Percentiles rank a stretch among this genome's conserved stretches.
Conservation (phyloP, 257 asterid species). For the Capsicum chinense region DNA sequence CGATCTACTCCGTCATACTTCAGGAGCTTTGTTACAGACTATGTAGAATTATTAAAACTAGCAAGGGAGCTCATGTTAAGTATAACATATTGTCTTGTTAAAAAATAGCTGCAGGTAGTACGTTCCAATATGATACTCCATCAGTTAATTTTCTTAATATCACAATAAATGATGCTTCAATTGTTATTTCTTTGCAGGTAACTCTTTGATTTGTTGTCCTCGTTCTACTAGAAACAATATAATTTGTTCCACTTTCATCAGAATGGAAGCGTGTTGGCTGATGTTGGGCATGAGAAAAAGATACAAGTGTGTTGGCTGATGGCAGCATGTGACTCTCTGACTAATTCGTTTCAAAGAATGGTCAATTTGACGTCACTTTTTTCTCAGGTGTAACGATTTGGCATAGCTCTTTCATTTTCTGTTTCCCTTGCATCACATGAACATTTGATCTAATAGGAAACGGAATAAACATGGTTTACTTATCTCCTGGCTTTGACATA, state of each 20-base stretch:
- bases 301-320: neutral
- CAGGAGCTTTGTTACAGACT: neutral
- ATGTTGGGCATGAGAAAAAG: neutral
- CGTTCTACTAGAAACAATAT: neutral
- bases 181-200: neutral
- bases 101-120: neutral
- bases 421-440: neutral
- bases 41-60: neutral
- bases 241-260: neutral
- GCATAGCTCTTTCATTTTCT: constrained; percentile 9
- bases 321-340: neutral
- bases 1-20: neutral
- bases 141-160: neutral
- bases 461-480: neutral
- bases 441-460: neutral
- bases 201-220: neutral
- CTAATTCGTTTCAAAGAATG: neutral
- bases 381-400: neutral
- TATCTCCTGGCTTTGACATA: neutral
- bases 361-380: neutral
- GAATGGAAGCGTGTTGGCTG: neutral
- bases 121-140: neutral
- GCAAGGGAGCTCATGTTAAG: neutral
- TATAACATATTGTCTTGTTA: neutral
- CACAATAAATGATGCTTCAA: neutral